These are phyloP conservation scores for Streptanthus diversifolius DNA, from an alignment of 345 rosid genomes.

Conservation along the genomic window DNA sequence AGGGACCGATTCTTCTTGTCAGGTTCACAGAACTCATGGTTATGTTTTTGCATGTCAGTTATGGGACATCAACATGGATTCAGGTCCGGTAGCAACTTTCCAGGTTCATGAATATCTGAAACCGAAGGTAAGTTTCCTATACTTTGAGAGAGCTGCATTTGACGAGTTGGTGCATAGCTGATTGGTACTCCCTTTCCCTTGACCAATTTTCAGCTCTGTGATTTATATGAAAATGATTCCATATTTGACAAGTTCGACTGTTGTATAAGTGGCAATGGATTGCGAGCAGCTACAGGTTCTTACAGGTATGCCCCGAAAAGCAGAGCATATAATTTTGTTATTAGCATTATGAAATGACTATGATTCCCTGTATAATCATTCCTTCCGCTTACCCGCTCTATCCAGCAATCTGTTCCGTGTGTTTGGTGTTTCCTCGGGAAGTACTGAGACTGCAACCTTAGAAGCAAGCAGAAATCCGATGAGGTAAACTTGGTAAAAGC, in stretches of 20 bases:
- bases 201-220: slow-evolving; percentile 71
- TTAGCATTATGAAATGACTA: not conserved
- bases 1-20: not conserved
- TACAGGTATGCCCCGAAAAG: slow-evolving; percentile 60
- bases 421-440: slow-evolving; percentile 73
- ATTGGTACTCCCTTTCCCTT: slow-evolving; percentile 16
- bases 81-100: slow-evolving; percentile 90
- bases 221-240: slow-evolving; percentile 93
- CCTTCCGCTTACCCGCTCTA: not conserved
- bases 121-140: slow-evolving; percentile 60
- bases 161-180: slow-evolving; percentile 12
- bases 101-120: slow-evolving; percentile 93
- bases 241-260: slow-evolving; percentile 98
- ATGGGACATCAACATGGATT: slow-evolving; percentile 99
- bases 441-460: slow-evolving; percentile 76
- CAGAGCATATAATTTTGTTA: not conserved
- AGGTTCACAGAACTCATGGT: slow-evolving; percentile 3
- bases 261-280: slow-evolving; percentile 89
- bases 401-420: slow-evolving; percentile 93
- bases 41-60: slow-evolving; percentile 39
- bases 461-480: slow-evolving; percentile 99
- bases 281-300: slow-evolving; percentile 93
- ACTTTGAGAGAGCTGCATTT: slow-evolving; percentile 18
- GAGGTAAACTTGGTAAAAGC: slow-evolving; percentile 53
- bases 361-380: slow-evolving; percentile 8